These are phyloP conservation scores for Mangifera indica DNA, from an alignment of 345 rosid species.

Conservation along the genomic window DNA sequence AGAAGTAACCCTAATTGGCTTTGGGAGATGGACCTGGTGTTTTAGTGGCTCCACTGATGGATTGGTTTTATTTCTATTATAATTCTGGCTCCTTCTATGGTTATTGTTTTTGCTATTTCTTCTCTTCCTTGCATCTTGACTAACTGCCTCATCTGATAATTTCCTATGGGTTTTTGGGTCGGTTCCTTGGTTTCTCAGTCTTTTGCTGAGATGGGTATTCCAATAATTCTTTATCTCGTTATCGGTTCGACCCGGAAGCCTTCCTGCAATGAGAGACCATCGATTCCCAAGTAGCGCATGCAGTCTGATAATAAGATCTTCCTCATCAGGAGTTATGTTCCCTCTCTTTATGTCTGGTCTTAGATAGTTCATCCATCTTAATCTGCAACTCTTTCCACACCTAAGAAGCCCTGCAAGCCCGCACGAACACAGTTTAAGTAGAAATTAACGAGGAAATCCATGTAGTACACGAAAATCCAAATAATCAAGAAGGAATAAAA, in stretches of 20 bases:
- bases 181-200: conserved; percentile 32
- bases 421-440: too few species aligned
- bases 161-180: conserved; percentile 38
- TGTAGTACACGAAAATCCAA: too few species aligned
- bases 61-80: conserved; percentile 5
- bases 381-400: conserved; percentile 64
- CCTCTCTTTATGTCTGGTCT: conserved; percentile 69
- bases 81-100: conserved; percentile 18
- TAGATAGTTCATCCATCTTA: conserved; percentile 71
- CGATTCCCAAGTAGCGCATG: conserved; percentile 61
- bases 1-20: conserved; percentile 39
- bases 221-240: conserved; percentile 71
- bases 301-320: conserved; percentile 55
- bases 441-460: too few species aligned
- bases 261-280: conserved; percentile 65
- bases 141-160: conserved; percentile 9
- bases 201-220: conserved; percentile 57
- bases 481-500: not conserved
- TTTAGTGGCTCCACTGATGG: conserved; percentile 1
- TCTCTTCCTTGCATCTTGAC: conserved; percentile 7
- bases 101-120: not conserved
- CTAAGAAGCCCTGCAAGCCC: conserved; percentile 43
- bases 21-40: conserved; percentile 49
- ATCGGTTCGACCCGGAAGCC: conserved; percentile 70
- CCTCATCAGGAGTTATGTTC: conserved; percentile 51